Evolutionary conservation across 176 grass and related monocot genomes (phyloP).

Genomic region (Saccharum spontaneum): DNA sequence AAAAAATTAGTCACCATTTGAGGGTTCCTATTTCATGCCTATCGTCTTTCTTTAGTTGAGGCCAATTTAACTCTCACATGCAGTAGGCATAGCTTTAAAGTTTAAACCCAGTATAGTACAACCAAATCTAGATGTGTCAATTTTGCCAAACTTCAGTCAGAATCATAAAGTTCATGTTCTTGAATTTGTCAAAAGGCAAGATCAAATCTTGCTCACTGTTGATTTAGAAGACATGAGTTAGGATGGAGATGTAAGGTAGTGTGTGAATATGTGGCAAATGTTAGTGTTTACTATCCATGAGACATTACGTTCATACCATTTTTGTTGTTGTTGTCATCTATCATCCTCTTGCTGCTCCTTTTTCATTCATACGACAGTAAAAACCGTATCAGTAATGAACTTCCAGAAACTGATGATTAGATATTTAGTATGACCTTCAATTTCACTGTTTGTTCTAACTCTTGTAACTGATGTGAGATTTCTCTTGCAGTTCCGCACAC

Average conservation of each 20-base stretch:
- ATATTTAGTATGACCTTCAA: neutral
- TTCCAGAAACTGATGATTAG: neutral
- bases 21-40: neutral
- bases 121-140: neutral
- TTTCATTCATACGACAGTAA: neutral
- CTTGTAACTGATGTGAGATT: neutral
- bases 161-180: neutral
- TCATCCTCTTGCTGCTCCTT: neutral
- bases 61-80: neutral
- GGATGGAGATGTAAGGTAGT: neutral
- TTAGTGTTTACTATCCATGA: too few relatives aligned
- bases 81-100: neutral
- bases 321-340: neutral
- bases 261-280: neutral
- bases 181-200: neutral
- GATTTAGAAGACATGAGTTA: neutral
- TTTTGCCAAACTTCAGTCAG: neutral
- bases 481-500: slow-evolving; percentile 67
- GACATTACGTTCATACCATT: neutral
- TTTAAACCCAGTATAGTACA: neutral
- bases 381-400: neutral
- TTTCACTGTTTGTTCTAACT: neutral
- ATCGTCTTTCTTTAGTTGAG: neutral
- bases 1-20: neutral
- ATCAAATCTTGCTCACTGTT: neutral